Percentiles rank a stretch among this genome's conserved stretches.
phyloP scores from a whole-genome alignment of 805 yeast species.

The Blastobotrys robertii region DNA sequence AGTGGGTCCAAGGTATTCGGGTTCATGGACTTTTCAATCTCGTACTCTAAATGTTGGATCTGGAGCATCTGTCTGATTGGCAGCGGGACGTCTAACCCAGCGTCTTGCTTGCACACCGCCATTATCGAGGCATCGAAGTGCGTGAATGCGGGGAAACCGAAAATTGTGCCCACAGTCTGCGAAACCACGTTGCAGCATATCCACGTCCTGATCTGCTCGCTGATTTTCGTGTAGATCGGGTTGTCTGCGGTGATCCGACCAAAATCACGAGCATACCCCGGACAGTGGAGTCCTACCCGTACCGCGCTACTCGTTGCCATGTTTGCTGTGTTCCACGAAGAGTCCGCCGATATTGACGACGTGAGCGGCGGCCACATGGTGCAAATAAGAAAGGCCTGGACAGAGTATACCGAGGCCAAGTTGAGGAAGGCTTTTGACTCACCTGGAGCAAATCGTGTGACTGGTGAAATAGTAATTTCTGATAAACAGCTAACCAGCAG shows the following conservation, averaged over 20 bases:
- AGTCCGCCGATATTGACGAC: conserved; percentile 88
- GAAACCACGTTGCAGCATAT: conserved; percentile 84
- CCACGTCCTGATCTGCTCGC: conserved; percentile 88
- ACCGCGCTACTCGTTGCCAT: conserved; percentile 89
- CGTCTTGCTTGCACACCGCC: conserved; percentile 41
- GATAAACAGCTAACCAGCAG: conserved; percentile 68
- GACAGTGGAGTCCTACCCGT: conserved; percentile 81
- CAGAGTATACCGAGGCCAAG: conserved; percentile 86
- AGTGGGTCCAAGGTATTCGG: conserved; percentile 57
- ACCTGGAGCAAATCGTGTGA: conserved; percentile 49
- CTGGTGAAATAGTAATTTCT: conserved; percentile 84
- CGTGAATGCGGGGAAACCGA: conserved; percentile 91
- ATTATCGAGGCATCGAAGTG: conserved; percentile 67
- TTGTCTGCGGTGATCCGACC: conserved; percentile 38
- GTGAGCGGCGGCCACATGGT: conserved; percentile 96
- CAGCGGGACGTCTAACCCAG: conserved; percentile 40
- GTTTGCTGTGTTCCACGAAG: conserved; percentile 92
- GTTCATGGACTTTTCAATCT: conserved; percentile 66
- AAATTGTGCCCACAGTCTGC: conserved; percentile 81
- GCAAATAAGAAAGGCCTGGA: conserved; percentile 81
- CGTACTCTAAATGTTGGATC: conserved; percentile 79
- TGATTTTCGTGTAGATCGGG: conserved; percentile 30
- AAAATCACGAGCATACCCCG: conserved; percentile 46
- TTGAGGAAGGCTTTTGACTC: conserved; percentile 56
- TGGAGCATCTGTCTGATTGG: conserved; percentile 69